phyloP scores from a whole-genome alignment of 2,329 filamentous ascomycete species.

The Penicillium sp. region DNA sequence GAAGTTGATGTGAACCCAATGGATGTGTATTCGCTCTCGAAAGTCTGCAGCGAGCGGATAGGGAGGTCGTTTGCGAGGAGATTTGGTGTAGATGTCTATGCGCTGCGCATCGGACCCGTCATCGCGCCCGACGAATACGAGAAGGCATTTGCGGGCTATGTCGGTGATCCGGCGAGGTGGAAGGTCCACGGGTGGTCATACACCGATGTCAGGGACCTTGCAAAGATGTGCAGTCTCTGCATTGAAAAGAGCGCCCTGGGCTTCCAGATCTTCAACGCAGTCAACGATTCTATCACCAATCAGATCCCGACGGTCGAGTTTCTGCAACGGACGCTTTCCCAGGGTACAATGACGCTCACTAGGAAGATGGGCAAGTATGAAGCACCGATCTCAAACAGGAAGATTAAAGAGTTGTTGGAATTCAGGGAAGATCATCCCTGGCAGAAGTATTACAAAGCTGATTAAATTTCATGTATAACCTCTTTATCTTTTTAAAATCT shows the following conservation, averaged over 20 bases:
- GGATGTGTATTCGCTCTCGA: slow-evolving; percentile 65
- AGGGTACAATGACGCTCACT: background rate
- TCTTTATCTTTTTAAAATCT: too few species aligned
- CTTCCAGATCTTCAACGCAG: background rate
- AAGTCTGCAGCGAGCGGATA: slow-evolving; percentile 62
- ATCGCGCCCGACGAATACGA: slow-evolving; percentile 65
- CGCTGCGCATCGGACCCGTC: slow-evolving; percentile 64
- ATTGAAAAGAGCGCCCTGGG: background rate
- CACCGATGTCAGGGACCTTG: slow-evolving; percentile 65
- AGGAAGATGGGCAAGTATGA: background rate
- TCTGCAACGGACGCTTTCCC: background rate
- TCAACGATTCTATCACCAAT: background rate
- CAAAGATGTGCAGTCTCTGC: slow-evolving; percentile 59
- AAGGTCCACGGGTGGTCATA: slow-evolving; percentile 67
- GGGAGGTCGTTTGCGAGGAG: slow-evolving; percentile 61
- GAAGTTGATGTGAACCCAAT: slow-evolving; percentile 53
- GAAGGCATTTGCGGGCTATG: slow-evolving; percentile 57
- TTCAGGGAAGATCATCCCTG: background rate
- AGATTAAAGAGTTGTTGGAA: background rate
- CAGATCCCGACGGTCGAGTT: background rate
- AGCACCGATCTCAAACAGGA: background rate
- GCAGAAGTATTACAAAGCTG: background rate
- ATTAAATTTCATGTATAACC: background rate
- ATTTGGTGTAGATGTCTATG: slow-evolving; percentile 63
- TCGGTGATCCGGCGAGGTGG: slow-evolving; percentile 56